phyloP scores from a whole-genome alignment of 1,284 basidiomycete genomes.

The Bondarzewia mesenterica region DNA sequence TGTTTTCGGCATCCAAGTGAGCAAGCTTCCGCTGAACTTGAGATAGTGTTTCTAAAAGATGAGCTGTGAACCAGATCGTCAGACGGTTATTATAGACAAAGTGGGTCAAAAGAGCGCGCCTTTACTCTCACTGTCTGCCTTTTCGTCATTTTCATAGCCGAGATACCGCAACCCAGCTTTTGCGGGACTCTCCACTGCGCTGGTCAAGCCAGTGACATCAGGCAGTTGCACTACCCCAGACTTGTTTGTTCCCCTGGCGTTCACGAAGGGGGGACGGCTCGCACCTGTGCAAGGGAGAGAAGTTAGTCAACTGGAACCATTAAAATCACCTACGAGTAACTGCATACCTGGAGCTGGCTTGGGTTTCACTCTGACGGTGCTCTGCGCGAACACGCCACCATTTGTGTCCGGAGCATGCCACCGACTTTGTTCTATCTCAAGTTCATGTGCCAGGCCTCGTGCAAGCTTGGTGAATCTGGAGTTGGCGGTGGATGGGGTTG shows the following conservation, averaged over 20 bases:
- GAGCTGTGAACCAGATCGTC: slow-evolving; percentile 30
- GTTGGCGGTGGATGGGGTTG: slow-evolving; percentile 42
- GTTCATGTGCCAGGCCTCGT: slow-evolving; percentile 42
- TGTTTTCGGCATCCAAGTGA: slow-evolving; percentile 73
- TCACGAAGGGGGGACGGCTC: background rate
- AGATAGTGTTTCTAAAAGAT: slow-evolving; percentile 51
- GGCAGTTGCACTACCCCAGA: slow-evolving; percentile 45
- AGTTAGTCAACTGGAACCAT: background rate
- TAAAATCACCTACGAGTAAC: no score
- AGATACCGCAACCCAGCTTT: slow-evolving; percentile 45
- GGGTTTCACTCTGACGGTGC: slow-evolving; percentile 8
- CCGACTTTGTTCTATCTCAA: slow-evolving; percentile 33
- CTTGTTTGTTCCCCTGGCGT: slow-evolving; percentile 6
- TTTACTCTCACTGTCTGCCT: slow-evolving; percentile 50
- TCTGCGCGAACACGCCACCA: slow-evolving; percentile 11
- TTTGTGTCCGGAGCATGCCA: slow-evolving; percentile 8
- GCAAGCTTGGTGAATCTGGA: slow-evolving; percentile 56
- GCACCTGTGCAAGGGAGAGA: background rate
- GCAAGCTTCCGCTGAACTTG: slow-evolving; percentile 58
- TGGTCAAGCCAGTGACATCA: slow-evolving; percentile 73
- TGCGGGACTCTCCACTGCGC: slow-evolving; percentile 61
- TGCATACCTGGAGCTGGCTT: background rate
- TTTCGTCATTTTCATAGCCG: slow-evolving; percentile 33
- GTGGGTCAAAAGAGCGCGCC: slow-evolving; percentile 27
- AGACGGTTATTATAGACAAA: slow-evolving; percentile 3